phyloP scores from a whole-genome alignment of 2,329 filamentous ascomycete species.

The Aspergillus sp. region DNA sequence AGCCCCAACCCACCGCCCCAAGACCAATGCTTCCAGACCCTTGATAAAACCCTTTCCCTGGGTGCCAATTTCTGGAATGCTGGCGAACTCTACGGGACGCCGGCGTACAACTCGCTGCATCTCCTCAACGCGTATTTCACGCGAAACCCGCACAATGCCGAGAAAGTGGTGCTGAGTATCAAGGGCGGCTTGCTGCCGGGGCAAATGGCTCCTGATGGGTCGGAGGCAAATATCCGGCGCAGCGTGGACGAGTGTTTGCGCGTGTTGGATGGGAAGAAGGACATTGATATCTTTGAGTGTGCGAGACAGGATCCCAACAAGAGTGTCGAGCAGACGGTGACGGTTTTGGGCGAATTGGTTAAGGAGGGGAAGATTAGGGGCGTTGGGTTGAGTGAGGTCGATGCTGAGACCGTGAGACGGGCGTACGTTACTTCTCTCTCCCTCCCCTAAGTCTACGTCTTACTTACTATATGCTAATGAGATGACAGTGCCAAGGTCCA shows the following conservation, averaged over 20 bases:
- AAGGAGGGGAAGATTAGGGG: slow-evolving; percentile 39
- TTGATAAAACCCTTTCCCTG: slow-evolving; percentile 46
- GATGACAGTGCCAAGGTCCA: slow-evolving; percentile 39
- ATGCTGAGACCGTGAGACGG: slow-evolving; percentile 38
- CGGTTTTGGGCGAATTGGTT: slow-evolving; percentile 30
- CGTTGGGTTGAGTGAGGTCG: slow-evolving; percentile 37
- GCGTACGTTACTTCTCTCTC: slow-evolving; percentile 21
- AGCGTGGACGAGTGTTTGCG: slow-evolving; percentile 52
- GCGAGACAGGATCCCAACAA: slow-evolving; percentile 48
- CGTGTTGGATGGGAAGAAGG: slow-evolving; percentile 49
- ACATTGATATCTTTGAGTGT: slow-evolving; percentile 54
- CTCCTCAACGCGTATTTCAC: slow-evolving; percentile 56
- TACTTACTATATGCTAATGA: slow-evolving; percentile 24
- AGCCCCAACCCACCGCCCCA: slow-evolving; percentile 18
- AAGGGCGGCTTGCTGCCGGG: slow-evolving; percentile 47
- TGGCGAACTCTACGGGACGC: slow-evolving; percentile 56
- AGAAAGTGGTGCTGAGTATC: slow-evolving; percentile 53
- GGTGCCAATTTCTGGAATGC: slow-evolving; percentile 53
- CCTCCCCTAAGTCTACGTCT: slow-evolving; percentile 1
- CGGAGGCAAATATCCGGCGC: slow-evolving; percentile 46
- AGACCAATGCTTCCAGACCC: slow-evolving; percentile 40
- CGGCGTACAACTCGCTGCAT: slow-evolving; percentile 51
- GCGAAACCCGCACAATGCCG: slow-evolving; percentile 55
- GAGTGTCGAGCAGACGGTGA: slow-evolving; percentile 42
- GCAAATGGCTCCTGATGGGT: slow-evolving; percentile 41